Base-by-base conservation (phyloP, 345 rosid genomes). In the Jatropha curcas region DNA sequence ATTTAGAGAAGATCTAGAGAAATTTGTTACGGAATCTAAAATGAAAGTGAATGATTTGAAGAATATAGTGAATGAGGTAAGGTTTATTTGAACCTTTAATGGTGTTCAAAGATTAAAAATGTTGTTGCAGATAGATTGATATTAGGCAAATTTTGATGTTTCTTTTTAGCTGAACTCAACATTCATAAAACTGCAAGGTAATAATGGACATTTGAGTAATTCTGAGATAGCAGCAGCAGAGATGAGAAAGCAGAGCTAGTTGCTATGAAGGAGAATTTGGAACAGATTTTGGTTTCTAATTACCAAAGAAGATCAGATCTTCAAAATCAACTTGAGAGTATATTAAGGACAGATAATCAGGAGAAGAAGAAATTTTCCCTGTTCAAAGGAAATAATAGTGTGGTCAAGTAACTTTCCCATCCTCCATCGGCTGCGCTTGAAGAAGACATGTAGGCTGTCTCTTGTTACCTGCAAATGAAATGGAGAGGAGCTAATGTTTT, bases 161-260 rank as follows among this genome's bases (percentile, higher is more conserved):
- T 69, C 51, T 37, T 73, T 62, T 48, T 79, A 84, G 87, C 71
- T 76, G 45, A 76, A 74, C 22, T 75, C 81, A 45, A 70, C 68
- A 24, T 76, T 84, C 12, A 20, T 56, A 27, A 55, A 82, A 66
- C 86, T 82, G 67, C 87, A 80, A 80, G 80, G 80, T 71, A 72
- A 64, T 58, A 74, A 76, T 46, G 84, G 82, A 20, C n/a, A 63
- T 43, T 37, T 51, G 68, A 80, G 63, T 16, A 72, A 77, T 50
- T 30, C 80, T 55, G 82, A 79, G 74, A 80, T 78, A 67, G 82
- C 74, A 56, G 83, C 70, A 48, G 89, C 83, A 48, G 89, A 86
- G 77, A 69, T 46, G 65, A 84, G 72, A 50, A 84, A 71, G 68
- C 81, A 11, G 82, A 76, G 74, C 81, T 84, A 33, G 0, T 76